Conservation (phyloP, 140 eudicot species). For the Stevia rebaudiana region DNA sequence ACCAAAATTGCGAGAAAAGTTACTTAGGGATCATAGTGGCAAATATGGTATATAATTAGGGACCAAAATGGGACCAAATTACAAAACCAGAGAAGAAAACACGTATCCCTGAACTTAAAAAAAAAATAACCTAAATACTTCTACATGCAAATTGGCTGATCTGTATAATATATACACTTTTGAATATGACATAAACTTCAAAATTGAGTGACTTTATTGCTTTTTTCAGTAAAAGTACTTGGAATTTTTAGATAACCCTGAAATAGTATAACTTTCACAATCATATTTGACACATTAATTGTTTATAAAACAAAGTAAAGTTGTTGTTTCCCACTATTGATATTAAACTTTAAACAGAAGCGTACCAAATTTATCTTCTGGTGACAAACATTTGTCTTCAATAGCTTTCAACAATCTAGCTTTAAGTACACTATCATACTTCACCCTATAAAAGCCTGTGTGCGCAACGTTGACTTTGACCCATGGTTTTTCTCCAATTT, state of each 20-base stretch:
- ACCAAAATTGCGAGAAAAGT: no score
- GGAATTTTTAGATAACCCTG: not conserved
- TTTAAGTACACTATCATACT: constrained; percentile 36
- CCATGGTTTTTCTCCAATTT: constrained; percentile 26
- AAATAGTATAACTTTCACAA: not conserved
- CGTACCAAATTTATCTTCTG: constrained; percentile 43
- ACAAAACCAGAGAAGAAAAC: no score
- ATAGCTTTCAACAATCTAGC: constrained; percentile 42
- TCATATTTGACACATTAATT: not conserved
- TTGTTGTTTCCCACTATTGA: no score
- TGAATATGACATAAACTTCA: not conserved
- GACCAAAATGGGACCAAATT: no score
- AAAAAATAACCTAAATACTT: no score
- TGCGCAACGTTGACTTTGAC: constrained; percentile 39
- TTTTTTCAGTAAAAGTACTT: no score
- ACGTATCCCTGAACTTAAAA: not conserved
- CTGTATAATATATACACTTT: not conserved
- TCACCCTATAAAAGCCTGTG: constrained; percentile 47
- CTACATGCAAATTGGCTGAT: not conserved
- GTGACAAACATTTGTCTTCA: constrained; percentile 36
- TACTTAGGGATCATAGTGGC: no score
- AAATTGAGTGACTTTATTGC: no score
- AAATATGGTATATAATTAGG: no score
- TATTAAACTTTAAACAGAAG: not conserved
- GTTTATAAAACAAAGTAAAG: not conserved